Evolutionary conservation across 805 yeast genomes (phyloP), one percentile per base, ranked within the genome.

Genomic region (Kregervanrija pseudodelftensis): DNA sequence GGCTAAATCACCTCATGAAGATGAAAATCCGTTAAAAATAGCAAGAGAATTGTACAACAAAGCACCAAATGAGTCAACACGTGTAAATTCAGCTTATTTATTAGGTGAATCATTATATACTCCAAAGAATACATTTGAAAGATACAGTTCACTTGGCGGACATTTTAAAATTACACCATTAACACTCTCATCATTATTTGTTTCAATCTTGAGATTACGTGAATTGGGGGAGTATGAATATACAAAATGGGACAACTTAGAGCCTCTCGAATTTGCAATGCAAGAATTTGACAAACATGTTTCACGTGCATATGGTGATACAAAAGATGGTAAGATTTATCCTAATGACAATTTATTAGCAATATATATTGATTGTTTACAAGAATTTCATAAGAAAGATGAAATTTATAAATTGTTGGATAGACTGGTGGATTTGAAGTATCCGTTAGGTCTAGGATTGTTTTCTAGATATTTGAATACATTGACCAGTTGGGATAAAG

Each of bases 251-350:
- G 77, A 67, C 9, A 61, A 63, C 1, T 41, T 69, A 35, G 73
- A 63, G 42, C 85, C 89, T 0, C 67, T 82, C 1, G 86, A 81
- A 51, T 66, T 79, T 22, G 80, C 85, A 0, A 67, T 79, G 2
- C 70, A 67, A 34, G 85, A 82, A 56, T 76, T 82, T 59, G 70
- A 76, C 45, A 49, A 49, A 28, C 58, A 61, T 52, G 66, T 69
- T 1, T 63, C 73, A 36, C 70, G 61, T n/a, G 52, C 65, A 0
- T 48, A 46, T 22, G 52, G 54, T 1, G 69, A 64, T 43, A 54
- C 63, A 40, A 33, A 60, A n/a, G 50, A 61, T 37, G 56, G 50
- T 1, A 53, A 63, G 16, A 40, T 77, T 0, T 62, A 59, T 33
- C 84, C 85, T 0, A 62, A 69, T 5, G 69, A 70, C 37, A 57